Evolutionary conservation across 495 filamentous ascomycete genomes (phyloP), one percentile per base, ranked within the genome.

Genomic region (Bathelium albidoporum): DNA sequence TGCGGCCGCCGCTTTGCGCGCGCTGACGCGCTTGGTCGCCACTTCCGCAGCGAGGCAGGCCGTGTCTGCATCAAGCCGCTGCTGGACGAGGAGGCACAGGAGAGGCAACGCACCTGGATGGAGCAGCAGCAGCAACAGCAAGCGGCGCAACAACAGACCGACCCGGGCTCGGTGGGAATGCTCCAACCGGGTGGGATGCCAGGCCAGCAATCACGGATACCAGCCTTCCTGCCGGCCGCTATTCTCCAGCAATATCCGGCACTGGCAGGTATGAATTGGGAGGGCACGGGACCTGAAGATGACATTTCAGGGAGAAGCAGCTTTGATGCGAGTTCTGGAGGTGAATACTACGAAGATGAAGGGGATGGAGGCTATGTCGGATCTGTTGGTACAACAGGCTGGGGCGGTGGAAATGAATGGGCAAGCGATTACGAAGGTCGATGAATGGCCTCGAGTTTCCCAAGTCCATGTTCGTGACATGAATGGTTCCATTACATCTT

Each of bases 31-130:
- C 79, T 98, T 1, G 94, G 94, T 18, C 85, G 94, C n/a, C 94
- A 98, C 74, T 98, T 98, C 82, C 82, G 94, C 58, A 93, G 89
- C 14, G 94, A 98, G 76, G 95, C 94, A 1, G 94, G 94, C 11
- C 84, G 94, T 4, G 89, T 96, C 49, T 98, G 94, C 73, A 98
- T 98, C 74, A 96, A 95, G 67, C 91, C 94, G 2, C 79, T 98
- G 2, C 80, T 97, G 10, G 95, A 96, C 60, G 91, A 95, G 73
- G 92, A 97, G 59, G 70, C 69, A 11, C 68, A 65, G 28, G 91
- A 96, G 70, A 80, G 89, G 14, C 84, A 89, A 34, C 80, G 87
- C 10, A 70, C 78, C 16, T 82, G 85, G 73, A 80, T 87, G 65
- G 85, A 90, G 64, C 84, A 88, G 68, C 82, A 83, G 58, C 80